Percentiles rank a stretch among this genome's conserved stretches.
These are phyloP conservation scores for Rubia occidens DNA, from an alignment of 305 asterid genomes.

Conservation along the genomic window DNA sequence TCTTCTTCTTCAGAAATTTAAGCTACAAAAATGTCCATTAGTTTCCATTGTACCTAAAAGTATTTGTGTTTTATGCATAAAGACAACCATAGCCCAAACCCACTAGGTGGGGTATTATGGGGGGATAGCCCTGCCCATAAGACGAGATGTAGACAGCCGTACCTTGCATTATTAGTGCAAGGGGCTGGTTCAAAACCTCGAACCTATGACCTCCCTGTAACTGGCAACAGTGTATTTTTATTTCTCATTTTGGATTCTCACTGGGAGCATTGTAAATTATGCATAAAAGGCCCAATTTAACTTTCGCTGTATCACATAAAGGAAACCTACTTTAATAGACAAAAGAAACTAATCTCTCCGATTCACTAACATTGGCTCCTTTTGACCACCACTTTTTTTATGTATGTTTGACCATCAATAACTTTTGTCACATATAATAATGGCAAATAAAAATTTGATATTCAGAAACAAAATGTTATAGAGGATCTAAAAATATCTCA, in stretches of 20 bases:
- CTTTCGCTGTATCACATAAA: neutral
- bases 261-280: neutral
- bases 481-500: too few relatives aligned
- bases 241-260: neutral
- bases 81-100: neutral
- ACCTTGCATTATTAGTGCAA: neutral
- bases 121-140: too few relatives aligned
- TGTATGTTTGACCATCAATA: too few relatives aligned
- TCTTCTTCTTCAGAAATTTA: constrained; percentile 1
- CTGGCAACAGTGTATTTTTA: neutral
- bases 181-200: neutral
- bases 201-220: neutral
- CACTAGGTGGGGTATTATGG: neutral
- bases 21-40: neutral
- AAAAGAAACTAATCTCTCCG: too few relatives aligned
- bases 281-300: neutral
- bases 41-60: neutral
- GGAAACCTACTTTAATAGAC: neutral
- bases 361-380: too few relatives aligned
- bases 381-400: too few relatives aligned
- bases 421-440: too few relatives aligned
- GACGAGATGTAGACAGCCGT: neutral
- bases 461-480: too few relatives aligned
- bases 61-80: neutral
- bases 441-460: too few relatives aligned